Conservation (phyloP, 495 filamentous ascomycete species). For the Annulohypoxylon nitens region DNA sequence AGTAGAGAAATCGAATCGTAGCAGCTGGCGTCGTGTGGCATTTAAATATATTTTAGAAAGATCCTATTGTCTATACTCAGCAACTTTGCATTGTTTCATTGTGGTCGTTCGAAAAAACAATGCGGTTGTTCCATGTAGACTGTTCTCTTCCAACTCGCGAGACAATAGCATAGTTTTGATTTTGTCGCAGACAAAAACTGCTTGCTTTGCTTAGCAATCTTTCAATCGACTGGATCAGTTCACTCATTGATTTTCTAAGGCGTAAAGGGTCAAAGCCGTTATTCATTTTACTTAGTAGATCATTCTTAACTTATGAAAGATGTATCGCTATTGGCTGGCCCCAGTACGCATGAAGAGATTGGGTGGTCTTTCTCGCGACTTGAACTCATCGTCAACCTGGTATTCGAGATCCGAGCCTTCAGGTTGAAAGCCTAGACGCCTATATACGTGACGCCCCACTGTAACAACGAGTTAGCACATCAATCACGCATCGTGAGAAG, state of each 20-base stretch:
- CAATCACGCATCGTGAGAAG: not conserved
- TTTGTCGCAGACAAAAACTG: not conserved
- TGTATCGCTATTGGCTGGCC: not conserved
- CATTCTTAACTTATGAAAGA: not conserved
- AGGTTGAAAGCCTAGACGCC: slow-evolving; percentile 54
- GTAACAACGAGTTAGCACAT: not conserved
- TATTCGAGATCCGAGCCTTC: slow-evolving; percentile 52
- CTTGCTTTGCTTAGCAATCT: not conserved
- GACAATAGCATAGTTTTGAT: not conserved
- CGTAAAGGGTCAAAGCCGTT: not conserved
- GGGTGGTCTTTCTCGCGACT: slow-evolving; percentile 45
- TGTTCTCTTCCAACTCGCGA: not conserved
- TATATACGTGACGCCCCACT: slow-evolving; percentile 60
- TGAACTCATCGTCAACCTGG: slow-evolving; percentile 55
- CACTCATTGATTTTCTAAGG: not conserved
- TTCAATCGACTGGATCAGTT: not conserved
- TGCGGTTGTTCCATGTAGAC: not conserved
- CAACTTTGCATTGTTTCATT: not conserved
- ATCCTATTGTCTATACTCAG: not conserved
- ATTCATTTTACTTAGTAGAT: not conserved
- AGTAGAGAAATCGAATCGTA: not conserved
- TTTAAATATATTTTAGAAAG: not conserved
- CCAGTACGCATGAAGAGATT: slow-evolving; percentile 58
- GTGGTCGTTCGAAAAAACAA: not conserved
- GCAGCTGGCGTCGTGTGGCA: too few species aligned